Evolutionary conservation across 192 early-diverging fungal species (phyloP).

Genomic region (Podila epicladia): DNA sequence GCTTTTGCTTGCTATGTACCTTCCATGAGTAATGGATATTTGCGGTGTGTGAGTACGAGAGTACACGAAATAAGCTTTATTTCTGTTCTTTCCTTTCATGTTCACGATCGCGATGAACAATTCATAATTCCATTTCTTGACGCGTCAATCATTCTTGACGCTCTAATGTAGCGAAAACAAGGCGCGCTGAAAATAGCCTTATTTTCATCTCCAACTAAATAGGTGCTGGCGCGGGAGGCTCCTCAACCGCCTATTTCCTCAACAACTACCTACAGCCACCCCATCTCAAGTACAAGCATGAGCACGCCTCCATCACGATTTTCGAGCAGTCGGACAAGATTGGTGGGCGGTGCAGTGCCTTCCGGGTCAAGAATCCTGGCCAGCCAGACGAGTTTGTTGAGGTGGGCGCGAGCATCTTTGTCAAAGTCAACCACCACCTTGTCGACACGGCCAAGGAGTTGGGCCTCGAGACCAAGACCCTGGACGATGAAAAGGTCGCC

Average conservation of each 20-base stretch:
- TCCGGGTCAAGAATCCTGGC: conserved; percentile 32
- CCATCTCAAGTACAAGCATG: conserved; percentile 20
- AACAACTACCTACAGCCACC: conserved; percentile 21
- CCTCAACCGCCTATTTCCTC: conserved; percentile 62
- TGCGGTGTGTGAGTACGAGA: no score
- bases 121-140: background rate
- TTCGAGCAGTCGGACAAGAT: conserved; percentile 63
- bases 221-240: conserved; percentile 65
- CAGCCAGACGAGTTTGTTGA: conserved; percentile 55
- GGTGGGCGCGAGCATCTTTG: conserved; percentile 72
- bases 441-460: conserved; percentile 60
- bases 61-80: no score
- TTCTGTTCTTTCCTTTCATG: no score
- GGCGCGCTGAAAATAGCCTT: no score
- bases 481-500: conserved; percentile 39
- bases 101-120: no score
- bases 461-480: conserved; percentile 53
- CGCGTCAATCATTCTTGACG: background rate
- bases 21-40: background rate
- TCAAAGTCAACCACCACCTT: conserved; percentile 64
- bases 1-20: background rate
- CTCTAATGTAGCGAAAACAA: no score
- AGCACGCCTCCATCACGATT: conserved; percentile 54
- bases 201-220: background rate
- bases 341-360: conserved; percentile 61